Conservation (phyloP, 345 rosid species). For the Dipteronia dyeriana region DNA sequence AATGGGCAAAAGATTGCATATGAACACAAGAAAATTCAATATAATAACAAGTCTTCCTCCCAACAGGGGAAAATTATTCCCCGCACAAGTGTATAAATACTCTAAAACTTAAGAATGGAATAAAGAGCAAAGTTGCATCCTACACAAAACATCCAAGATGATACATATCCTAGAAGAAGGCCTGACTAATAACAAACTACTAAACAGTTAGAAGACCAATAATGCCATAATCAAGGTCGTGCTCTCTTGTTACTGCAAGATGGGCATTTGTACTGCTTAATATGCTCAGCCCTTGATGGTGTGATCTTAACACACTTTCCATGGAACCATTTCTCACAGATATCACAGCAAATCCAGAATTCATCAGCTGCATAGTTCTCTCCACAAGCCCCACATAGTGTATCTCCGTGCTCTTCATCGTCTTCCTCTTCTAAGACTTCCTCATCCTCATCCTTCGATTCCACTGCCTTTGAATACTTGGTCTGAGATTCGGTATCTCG, state of each 20-base stretch:
- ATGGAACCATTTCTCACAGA: conserved; percentile 73
- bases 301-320: conserved; percentile 91
- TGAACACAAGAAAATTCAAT: conserved; percentile 21
- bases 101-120: conserved; percentile 24
- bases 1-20: conserved; percentile 17
- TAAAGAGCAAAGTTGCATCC: conserved; percentile 30
- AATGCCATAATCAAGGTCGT: conserved; percentile 52
- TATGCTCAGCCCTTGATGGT: conserved; percentile 90
- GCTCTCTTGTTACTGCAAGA: conserved; percentile 93
- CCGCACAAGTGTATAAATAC: conserved; percentile 18
- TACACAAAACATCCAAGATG: conserved; percentile 34
- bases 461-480: conserved; percentile 41
- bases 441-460: conserved; percentile 53
- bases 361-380: conserved; percentile 60
- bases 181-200: conserved; percentile 34
- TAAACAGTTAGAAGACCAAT: conserved; percentile 50
- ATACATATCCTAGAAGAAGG: conserved; percentile 33
- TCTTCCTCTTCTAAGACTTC: conserved; percentile 62
- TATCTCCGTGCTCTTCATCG: conserved; percentile 62
- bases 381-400: conserved; percentile 69
- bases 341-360: conserved; percentile 72
- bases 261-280: conserved; percentile 93
- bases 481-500: conserved; percentile 53
- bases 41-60: conserved; percentile 6
- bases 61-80: conserved; percentile 24